Evolutionary conservation across 495 filamentous ascomycete species (phyloP).

Genomic region (Neurospora hispaniola): DNA sequence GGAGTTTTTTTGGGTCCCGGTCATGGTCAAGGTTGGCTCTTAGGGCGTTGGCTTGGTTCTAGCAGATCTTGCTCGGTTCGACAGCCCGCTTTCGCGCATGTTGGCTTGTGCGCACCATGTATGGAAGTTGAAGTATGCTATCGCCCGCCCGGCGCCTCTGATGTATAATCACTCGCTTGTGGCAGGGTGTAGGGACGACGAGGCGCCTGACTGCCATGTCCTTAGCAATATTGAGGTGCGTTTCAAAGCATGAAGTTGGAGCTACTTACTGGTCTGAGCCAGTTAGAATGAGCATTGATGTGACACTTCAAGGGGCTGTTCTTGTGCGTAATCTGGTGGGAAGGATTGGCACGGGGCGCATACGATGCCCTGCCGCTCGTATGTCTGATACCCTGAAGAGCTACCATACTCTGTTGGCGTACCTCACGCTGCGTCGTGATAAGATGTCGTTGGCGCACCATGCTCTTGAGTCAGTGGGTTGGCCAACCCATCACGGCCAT

Average conservation of each 20-base stretch:
- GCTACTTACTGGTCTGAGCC: neutral
- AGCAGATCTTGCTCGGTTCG: neutral
- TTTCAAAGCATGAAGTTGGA: neutral
- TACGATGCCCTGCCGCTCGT: neutral
- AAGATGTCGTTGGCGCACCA: neutral
- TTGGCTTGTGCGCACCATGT: neutral
- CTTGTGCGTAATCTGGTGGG: neutral
- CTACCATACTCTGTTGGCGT: neutral
- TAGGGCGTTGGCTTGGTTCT: neutral
- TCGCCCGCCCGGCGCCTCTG: neutral
- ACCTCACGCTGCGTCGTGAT: neutral
- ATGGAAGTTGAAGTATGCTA: neutral
- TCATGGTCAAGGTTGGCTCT: neutral
- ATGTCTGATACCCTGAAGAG: neutral
- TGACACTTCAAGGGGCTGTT: neutral
- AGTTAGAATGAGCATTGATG: neutral
- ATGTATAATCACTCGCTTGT: neutral
- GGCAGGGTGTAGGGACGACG: neutral
- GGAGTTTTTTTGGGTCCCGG: neutral
- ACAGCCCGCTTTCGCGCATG: neutral
- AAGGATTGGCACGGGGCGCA: neutral
- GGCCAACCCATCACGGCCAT: neutral
- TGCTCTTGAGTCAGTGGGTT: neutral
- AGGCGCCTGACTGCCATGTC: neutral
- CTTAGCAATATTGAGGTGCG: neutral